phyloP scores from a whole-genome alignment of 352 stramenopile genomes.

The Thraustochytrium sp. region DNA sequence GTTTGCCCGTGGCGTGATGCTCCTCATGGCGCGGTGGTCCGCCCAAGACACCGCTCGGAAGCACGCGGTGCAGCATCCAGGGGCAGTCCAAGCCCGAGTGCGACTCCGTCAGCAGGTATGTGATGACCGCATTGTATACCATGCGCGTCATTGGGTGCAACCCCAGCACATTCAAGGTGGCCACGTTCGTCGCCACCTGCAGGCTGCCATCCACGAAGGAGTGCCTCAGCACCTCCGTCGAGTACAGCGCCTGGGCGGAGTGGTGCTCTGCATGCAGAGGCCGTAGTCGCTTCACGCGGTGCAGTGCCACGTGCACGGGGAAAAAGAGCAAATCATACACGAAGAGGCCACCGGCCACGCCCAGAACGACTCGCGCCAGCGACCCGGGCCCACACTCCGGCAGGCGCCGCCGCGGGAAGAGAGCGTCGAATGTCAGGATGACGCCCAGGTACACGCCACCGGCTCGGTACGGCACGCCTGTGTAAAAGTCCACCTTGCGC shows the following conservation, averaged over 20 bases:
- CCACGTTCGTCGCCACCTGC: constrained; percentile 52
- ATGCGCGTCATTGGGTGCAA: constrained; percentile 50
- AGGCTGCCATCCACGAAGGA: constrained; percentile 52
- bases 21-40: constrained; percentile 49
- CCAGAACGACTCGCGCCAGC: constrained; percentile 13
- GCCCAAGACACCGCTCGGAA: constrained; percentile 47
- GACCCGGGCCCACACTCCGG: constrained; percentile 11
- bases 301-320: constrained; percentile 51
- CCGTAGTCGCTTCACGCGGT: constrained; percentile 33
- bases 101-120: constrained; percentile 50
- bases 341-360: constrained; percentile 45
- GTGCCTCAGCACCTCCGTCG: constrained; percentile 53
- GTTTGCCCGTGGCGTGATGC: constrained; percentile 49
- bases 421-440: not conserved
- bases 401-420: constrained; percentile 45
- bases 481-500: constrained; percentile 13
- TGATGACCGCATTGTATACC: constrained; percentile 52
- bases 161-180: constrained; percentile 48
- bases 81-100: constrained; percentile 51
- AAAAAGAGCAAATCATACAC: constrained; percentile 53
- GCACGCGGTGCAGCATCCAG: constrained; percentile 51
- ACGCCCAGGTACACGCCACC: not conserved
- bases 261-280: constrained; percentile 50
- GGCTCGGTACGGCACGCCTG: not conserved
- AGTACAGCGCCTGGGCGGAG: constrained; percentile 29